Conservation (phyloP, 495 filamentous ascomycete species). For the Apiosordaria backusii region DNA sequence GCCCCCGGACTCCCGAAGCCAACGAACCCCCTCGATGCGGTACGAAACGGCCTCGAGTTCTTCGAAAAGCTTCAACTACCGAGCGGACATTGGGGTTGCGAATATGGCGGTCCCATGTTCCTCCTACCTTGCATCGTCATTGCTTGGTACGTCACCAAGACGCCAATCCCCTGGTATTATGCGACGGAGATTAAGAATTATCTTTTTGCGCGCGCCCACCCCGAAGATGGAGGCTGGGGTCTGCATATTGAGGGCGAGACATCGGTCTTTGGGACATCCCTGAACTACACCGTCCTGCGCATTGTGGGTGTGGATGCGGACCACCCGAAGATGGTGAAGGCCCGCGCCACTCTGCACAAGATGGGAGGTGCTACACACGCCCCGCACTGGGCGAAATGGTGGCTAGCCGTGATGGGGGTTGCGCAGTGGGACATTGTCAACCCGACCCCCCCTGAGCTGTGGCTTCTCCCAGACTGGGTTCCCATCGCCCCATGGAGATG, state of each 20-base stretch:
- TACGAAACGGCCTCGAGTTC: constrained; percentile 80
- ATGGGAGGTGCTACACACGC: constrained; percentile 80
- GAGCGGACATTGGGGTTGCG: constrained; percentile 91
- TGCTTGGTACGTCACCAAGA: constrained; percentile 88
- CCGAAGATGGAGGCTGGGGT: constrained; percentile 93
- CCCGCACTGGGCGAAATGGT: constrained; percentile 95
- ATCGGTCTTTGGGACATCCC: constrained; percentile 80
- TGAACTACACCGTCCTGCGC: constrained; percentile 86
- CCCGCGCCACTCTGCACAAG: constrained; percentile 74
- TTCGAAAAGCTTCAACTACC: constrained; percentile 86
- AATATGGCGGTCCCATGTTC: constrained; percentile 90
- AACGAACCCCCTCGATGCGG: constrained; percentile 69
- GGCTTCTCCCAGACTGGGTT: constrained; percentile 94
- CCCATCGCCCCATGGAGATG: constrained; percentile 94
- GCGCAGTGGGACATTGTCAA: constrained; percentile 91
- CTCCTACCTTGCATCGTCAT: constrained; percentile 81
- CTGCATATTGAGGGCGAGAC: constrained; percentile 95
- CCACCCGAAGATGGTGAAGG: constrained; percentile 81
- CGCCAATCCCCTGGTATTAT: constrained; percentile 75
- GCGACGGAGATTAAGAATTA: constrained; percentile 91
- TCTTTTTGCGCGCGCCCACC: constrained; percentile 80
- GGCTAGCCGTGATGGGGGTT: constrained; percentile 79
- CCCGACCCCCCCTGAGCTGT: constrained; percentile 87
- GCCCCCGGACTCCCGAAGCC: constrained; percentile 68
- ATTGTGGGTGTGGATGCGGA: constrained; percentile 87